phyloP scores from a whole-genome alignment of 1,284 basidiomycete genomes.

The Athelia sp. region DNA sequence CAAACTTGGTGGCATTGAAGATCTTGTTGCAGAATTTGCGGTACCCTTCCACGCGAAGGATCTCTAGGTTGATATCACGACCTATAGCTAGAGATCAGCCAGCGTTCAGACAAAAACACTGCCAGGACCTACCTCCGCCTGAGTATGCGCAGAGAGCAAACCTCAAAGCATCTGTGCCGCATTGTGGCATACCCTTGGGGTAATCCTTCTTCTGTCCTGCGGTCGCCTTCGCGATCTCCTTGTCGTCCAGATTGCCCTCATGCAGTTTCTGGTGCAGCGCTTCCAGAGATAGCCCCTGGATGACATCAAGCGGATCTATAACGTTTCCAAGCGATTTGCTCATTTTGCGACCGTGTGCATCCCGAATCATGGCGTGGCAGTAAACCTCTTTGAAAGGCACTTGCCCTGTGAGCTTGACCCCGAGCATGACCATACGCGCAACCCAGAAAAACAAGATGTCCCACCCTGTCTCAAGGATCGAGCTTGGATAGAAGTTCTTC shows the following conservation, averaged over 20 bases:
- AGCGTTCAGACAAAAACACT: background rate
- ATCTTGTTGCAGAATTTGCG: constrained; percentile 99
- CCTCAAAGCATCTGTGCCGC: constrained; percentile 93
- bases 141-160: constrained; percentile 97
- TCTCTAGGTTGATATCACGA: constrained; percentile 95
- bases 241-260: constrained; percentile 92
- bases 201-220: constrained; percentile 98
- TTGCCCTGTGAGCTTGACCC: constrained; percentile 83
- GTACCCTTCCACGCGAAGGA: constrained; percentile 97
- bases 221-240: constrained; percentile 89
- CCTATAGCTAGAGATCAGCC: constrained; percentile 35
- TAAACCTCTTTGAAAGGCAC: constrained; percentile 98
- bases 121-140: constrained; percentile 58
- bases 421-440: constrained; percentile 96
- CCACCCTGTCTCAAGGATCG: constrained; percentile 96
- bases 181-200: constrained; percentile 98
- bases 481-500: constrained; percentile 82
- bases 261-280: constrained; percentile 85
- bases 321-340: constrained; percentile 98
- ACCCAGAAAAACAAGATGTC: constrained; percentile 99
- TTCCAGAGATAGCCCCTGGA: constrained; percentile 82
- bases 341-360: constrained; percentile 99
- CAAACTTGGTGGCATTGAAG: constrained; percentile 99
- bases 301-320: constrained; percentile 96
- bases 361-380: constrained; percentile 98